Evolutionary conservation across 176 grass and related monocot genomes (phyloP), one percentile per base, ranked within the genome.

Genomic region (Avena eriantha): DNA sequence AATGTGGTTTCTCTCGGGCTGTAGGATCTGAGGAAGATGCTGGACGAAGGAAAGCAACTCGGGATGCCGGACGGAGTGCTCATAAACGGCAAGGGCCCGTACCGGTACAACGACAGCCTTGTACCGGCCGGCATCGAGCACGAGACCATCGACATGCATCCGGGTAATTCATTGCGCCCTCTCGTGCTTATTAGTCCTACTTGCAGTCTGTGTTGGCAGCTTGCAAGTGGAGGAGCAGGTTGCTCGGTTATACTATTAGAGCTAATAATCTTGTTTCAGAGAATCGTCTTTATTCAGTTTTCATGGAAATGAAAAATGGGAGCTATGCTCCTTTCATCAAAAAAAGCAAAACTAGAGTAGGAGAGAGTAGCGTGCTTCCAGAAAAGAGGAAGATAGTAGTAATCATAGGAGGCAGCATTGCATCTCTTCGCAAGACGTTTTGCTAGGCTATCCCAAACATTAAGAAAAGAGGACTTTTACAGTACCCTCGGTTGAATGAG

Each of bases 51-150:
- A 4, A 93, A 97, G 82, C 89, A 94, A 56, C 79, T 97, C 23
- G 90, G 95, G 4, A 95, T 97, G 84, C 95, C 95, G 22, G 90
- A 97, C 69, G 90, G 95, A n/a, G 92, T 97, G 72, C 89, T 97
- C 60, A 95, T 97, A 57, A 97, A 95, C 65, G 92, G 92, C 35
- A 97, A 95, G 80, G 92, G 90, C 3, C 95, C 95, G 19, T 93
- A 93, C 81, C 84, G 90, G 13, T 95, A 98, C 87, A 98, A 98
- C 59, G 77, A 88, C 66, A 93, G 87, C 74, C 90, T 94, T 71
- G 95, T 97, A 23, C 92, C 89, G 55, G 87, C 87, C 45, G 89
- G 92, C 50, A 97, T 97, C 29, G 95, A 93, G 14, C 88, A 97
- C 51, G 95, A 97, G 79, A 97, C 95, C 48, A 95, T 95, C 84